Evolutionary conservation across 2,329 filamentous ascomycete species (phyloP), one percentile per base, ranked within the genome.

Genomic region (Uncinocarpus reesii): DNA sequence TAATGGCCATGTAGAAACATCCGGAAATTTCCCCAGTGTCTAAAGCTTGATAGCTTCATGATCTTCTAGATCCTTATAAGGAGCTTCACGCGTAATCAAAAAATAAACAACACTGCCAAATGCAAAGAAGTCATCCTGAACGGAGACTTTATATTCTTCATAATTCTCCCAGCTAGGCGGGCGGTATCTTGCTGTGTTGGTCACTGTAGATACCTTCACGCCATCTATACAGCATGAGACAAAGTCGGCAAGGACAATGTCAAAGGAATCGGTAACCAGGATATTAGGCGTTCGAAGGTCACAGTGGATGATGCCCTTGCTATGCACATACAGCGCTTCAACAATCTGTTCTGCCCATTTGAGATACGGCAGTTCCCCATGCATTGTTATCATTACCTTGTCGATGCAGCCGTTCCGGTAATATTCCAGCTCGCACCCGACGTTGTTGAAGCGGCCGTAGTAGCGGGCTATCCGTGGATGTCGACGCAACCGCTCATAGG

Each of bases 281-380:
- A 46, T 40, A 42, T 50, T 50, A 16, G 31, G 34, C 18, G 42
- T 15, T 32, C 42, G 42, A 16, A 50, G 24, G 20, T 50, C 48
- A 41, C 48, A 46, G 42, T 46, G 48, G 34, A 46, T 50, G 35
- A 50, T 40, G 20, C 34, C 34, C 42, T 46, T 50, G 42, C 42
- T 45, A 29, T 50, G 48, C 26, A 50, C 18, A 16, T 35, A 46
- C 20, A 50, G 32, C 6, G 42, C 48, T 41, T 50, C 41, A 28
- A 42, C 42, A 28, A 45, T 45, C 36, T 50, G 42, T 46, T 50
- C 35, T 15, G 41, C 34, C 42, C 42, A 50, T 43, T 43, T 49
- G 20, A 49, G 38, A 35, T 42, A 43, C 20, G 46, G 46, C 36
- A 48, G 24, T 41, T 48, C 36, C 29, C 32, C 43, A 0, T 47